Percentiles rank a stretch among this genome's conserved stretches.
phyloP scores from a whole-genome alignment of 1,284 basidiomycete species.

The Marasmius fiardii region DNA sequence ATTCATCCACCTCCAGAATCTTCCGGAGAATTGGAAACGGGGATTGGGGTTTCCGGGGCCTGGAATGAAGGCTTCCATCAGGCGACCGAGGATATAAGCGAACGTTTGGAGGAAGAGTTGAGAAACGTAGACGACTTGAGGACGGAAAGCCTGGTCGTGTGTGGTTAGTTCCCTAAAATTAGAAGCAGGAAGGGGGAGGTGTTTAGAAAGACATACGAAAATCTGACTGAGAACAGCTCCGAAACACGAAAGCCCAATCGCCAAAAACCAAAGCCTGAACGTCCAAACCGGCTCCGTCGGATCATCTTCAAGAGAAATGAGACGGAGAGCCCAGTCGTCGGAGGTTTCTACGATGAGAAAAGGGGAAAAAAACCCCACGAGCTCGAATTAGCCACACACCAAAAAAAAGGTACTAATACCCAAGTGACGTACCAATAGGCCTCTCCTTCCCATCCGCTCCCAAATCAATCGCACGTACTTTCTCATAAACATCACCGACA shows the following conservation, averaged over 20 bases:
- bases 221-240: constrained; percentile 43
- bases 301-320: constrained; percentile 33
- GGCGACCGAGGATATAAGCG: constrained; percentile 24
- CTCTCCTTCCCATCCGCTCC: constrained; percentile 30
- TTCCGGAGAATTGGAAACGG: constrained; percentile 21
- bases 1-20: constrained; percentile 34
- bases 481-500: constrained; percentile 25
- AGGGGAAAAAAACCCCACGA: too few relatives aligned
- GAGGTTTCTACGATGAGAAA: constrained; percentile 6
- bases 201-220: constrained; percentile 29
- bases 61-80: constrained; percentile 32
- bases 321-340: constrained; percentile 13
- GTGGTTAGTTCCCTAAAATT: background rate
- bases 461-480: constrained; percentile 28
- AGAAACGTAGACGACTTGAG: constrained; percentile 42
- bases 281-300: constrained; percentile 37
- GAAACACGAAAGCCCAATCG: constrained; percentile 40
- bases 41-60: constrained; percentile 26
- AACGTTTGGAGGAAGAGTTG: constrained; percentile 48
- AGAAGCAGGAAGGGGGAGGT: background rate
- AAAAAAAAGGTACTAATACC: too few relatives aligned
- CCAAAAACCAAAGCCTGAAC: constrained; percentile 45
- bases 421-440: constrained; percentile 25
- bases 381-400: too few relatives aligned
- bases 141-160: constrained; percentile 23